Percentiles rank a stretch among this genome's conserved stretches.
Conservation (phyloP, 352 stramenopile genomes). For the Blastocystis sp. region DNA sequence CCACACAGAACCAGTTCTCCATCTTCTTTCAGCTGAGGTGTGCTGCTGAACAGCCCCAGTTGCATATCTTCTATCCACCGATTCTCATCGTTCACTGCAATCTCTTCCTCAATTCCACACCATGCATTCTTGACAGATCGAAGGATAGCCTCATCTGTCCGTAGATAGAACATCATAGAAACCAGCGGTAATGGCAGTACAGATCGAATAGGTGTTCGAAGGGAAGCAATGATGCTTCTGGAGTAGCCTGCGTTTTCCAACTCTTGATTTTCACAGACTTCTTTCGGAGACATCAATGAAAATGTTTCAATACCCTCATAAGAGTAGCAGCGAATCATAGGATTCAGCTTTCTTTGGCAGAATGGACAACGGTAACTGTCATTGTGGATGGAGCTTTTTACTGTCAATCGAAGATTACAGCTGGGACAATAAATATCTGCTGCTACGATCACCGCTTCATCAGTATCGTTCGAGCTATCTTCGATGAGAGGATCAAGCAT, state of each 20-base stretch:
- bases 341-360: neutral
- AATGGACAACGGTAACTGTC: neutral
- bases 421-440: neutral
- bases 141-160: neutral
- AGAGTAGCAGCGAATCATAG: neutral
- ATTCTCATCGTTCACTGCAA: neutral
- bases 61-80: neutral
- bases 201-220: neutral
- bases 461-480: neutral
- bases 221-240: neutral
- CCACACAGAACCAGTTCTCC: neutral
- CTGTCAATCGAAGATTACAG: neutral
- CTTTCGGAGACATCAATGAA: neutral
- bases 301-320: neutral
- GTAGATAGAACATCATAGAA: neutral
- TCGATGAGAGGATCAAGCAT: neutral
- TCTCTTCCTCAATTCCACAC: neutral
- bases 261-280: neutral
- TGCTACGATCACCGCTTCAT: neutral
- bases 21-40: neutral
- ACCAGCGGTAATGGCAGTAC: neutral
- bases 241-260: neutral
- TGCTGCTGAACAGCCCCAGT: neutral
- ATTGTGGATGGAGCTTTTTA: neutral
- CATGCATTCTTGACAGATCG: neutral